These are phyloP conservation scores for Ganoderma multipileum DNA, from an alignment of 1,284 basidiomycete genomes.

Conservation along the genomic window DNA sequence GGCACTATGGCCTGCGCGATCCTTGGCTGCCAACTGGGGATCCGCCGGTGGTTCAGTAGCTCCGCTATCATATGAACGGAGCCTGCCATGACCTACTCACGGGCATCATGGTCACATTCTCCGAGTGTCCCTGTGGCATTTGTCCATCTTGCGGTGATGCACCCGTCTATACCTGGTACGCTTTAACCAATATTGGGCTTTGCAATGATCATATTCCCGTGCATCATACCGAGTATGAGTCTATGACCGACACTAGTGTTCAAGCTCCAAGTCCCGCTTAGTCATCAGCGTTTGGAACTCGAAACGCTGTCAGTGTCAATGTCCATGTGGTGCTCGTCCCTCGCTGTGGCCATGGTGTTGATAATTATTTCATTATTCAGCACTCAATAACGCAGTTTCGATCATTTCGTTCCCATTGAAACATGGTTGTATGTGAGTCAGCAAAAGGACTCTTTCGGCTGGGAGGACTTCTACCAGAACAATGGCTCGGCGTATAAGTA, in stretches of 20 bases:
- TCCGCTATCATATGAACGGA: too few species aligned
- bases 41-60: slow-evolving; percentile 2
- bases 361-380: neutral
- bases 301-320: neutral
- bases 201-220: too few species aligned
- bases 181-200: neutral
- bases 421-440: neutral
- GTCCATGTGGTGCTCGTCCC: neutral
- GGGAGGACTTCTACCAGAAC: neutral
- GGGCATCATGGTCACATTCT: slow-evolving; percentile 14
- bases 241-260: neutral
- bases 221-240: too few species aligned
- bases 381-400: neutral
- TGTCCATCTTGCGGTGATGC: neutral
- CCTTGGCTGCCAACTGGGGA: slow-evolving; percentile 32
- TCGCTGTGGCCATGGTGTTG: neutral
- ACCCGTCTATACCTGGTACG: neutral
- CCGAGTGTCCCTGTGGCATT: neutral
- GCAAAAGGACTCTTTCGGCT: neutral
- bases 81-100: too few species aligned
- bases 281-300: too few species aligned
- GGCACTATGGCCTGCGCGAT: slow-evolving; percentile 34
- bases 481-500: neutral
- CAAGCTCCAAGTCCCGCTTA: neutral
- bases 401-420: neutral